Percentiles rank a stretch among this genome's conserved stretches.
These are phyloP conservation scores for Xylaria arbuscula DNA, from an alignment of 2,329 filamentous ascomycete species.

Conservation along the genomic window DNA sequence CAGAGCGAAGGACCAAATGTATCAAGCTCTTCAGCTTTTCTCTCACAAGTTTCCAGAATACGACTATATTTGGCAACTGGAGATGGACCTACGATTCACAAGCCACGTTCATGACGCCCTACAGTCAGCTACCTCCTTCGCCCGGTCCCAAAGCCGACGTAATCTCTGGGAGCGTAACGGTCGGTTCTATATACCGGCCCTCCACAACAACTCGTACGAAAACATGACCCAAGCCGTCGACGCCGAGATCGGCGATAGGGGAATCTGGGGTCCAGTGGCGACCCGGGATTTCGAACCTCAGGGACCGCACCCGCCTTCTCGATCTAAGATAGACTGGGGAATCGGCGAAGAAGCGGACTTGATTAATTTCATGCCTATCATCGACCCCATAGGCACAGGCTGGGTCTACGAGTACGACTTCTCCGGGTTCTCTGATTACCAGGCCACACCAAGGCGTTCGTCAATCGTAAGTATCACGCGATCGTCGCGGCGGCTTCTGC, in stretches of 20 bases:
- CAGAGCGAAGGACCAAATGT: constrained; percentile 42
- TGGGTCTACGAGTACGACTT: constrained; percentile 77
- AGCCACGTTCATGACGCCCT: constrained; percentile 67
- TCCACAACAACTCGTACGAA: constrained; percentile 74
- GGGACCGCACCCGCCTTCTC: constrained; percentile 49
- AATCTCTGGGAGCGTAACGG: constrained; percentile 79
- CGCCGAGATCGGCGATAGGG: constrained; percentile 65
- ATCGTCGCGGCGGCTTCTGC: constrained; percentile 70
- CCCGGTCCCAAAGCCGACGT: constrained; percentile 71
- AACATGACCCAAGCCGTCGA: constrained; percentile 59
- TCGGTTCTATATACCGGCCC: constrained; percentile 76
- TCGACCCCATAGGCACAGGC: constrained; percentile 73
- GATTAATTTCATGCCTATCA: constrained; percentile 79
- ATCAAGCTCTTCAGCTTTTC: constrained; percentile 57
- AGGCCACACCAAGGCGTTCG: constrained; percentile 71
- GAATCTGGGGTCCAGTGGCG: constrained; percentile 55
- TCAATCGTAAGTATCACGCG: constrained; percentile 76
- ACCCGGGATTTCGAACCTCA: constrained; percentile 59
- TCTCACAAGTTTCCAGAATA: constrained; percentile 70
- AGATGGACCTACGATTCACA: constrained; percentile 71
- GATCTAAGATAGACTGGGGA: constrained; percentile 61
- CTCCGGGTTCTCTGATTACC: constrained; percentile 65
- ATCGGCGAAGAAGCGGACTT: constrained; percentile 76
- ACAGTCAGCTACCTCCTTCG: constrained; percentile 65
- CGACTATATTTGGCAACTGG: constrained; percentile 71